These are phyloP conservation scores for Pseudohalonectria lignicola DNA, from an alignment of 2,329 filamentous ascomycete species.

Conservation along the genomic window DNA sequence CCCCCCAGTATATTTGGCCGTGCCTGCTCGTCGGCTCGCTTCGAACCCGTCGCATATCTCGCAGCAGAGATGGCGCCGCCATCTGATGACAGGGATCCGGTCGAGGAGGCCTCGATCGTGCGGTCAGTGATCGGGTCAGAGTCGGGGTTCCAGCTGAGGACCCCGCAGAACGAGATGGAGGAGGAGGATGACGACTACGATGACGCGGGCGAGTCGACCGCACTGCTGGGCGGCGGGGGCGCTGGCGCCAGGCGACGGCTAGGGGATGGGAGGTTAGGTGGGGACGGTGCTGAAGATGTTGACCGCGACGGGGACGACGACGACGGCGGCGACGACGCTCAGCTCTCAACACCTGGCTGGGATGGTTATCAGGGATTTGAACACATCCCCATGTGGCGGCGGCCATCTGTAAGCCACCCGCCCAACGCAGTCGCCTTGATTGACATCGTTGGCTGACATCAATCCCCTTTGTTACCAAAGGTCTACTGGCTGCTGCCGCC, in stretches of 20 bases:
- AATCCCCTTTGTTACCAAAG: too few relatives aligned
- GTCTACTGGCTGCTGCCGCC: constrained; percentile 76
- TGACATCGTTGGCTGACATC: too few relatives aligned
- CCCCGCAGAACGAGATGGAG: not conserved
- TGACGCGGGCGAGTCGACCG: not conserved
- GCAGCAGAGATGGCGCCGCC: too few relatives aligned
- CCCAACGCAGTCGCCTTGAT: too few relatives aligned
- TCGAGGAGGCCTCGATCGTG: not conserved
- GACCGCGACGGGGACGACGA: too few relatives aligned
- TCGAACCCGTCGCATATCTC: too few relatives aligned
- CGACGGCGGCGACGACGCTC: constrained; percentile 5
- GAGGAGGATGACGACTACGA: not conserved
- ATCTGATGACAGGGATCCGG: too few relatives aligned
- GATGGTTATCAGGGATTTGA: constrained; percentile 45
- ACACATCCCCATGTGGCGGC: constrained; percentile 49
- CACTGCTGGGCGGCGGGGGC: constrained; percentile 22
- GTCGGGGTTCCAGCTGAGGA: not conserved
- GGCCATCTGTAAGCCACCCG: constrained; percentile 44
- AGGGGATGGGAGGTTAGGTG: too few relatives aligned
- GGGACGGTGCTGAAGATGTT: too few relatives aligned
- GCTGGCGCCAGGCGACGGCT: too few relatives aligned
- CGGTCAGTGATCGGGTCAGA: not conserved
- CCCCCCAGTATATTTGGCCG: too few relatives aligned
- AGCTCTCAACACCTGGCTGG: constrained; percentile 25
- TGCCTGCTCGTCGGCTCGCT: too few relatives aligned